A percentile compares a stretch with the other conserved stretches of the same genome.
Evolutionary conservation across 495 filamentous ascomycete species (phyloP).

Genomic region (Aspergillus asperescens): DNA sequence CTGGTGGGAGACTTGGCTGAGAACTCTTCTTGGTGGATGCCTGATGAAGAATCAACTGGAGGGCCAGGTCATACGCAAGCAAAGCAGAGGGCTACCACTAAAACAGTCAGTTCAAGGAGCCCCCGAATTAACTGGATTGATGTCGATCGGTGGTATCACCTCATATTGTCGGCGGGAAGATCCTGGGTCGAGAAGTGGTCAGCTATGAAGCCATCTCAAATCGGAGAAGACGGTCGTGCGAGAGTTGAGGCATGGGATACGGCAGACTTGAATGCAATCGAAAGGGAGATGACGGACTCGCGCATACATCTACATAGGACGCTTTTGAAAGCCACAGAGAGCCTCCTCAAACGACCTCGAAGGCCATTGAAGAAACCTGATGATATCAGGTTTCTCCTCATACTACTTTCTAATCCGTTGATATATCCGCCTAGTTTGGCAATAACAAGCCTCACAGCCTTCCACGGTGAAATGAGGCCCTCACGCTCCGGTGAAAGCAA

Average conservation of each 20-base stretch:
- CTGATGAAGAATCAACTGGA: slow-evolving; percentile 36
- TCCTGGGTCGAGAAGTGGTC: slow-evolving; percentile 52
- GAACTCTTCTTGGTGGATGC: slow-evolving; percentile 82
- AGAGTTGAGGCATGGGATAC: slow-evolving; percentile 28
- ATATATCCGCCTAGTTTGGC: slow-evolving; percentile 46
- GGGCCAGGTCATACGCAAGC: slow-evolving; percentile 20
- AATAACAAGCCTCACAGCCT: slow-evolving; percentile 6
- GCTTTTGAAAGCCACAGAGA: slow-evolving; percentile 78
- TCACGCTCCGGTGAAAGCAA: slow-evolving; percentile 23
- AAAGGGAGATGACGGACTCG: slow-evolving; percentile 58
- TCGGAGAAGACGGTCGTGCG: slow-evolving; percentile 25
- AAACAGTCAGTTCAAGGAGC: slow-evolving; percentile 53
- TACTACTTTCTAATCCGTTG: slow-evolving; percentile 77
- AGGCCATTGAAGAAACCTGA: slow-evolving; percentile 62
- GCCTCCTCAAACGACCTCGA: slow-evolving; percentile 77
- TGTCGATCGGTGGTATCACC: slow-evolving; percentile 68
- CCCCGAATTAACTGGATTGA: slow-evolving; percentile 74
- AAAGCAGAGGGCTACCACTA: slow-evolving; percentile 29
- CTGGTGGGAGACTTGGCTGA: slow-evolving; percentile 76
- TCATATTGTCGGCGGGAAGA: slow-evolving; percentile 60
- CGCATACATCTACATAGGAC: slow-evolving; percentile 61
- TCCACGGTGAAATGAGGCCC: slow-evolving; percentile 26
- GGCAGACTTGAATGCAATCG: slow-evolving; percentile 44
- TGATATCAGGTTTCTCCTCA: slow-evolving; percentile 75
- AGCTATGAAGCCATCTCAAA: slow-evolving; percentile 31